phyloP scores from a whole-genome alignment of 257 asterid genomes.

The Fraxinus quadrangulata region DNA sequence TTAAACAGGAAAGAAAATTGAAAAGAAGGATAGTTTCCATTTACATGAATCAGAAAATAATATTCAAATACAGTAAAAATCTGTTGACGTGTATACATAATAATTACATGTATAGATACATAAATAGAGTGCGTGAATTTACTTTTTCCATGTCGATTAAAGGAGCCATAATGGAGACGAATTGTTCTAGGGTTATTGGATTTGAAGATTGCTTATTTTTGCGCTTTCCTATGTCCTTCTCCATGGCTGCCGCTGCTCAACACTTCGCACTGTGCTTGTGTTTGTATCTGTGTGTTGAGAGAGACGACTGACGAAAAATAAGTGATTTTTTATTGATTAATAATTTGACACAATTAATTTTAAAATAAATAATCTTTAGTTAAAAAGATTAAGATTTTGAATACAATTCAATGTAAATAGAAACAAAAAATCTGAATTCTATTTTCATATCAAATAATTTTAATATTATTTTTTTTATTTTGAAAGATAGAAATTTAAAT shows the following conservation, averaged over 20 bases:
- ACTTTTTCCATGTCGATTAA: slow-evolving; percentile 94
- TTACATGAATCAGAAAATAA: neutral
- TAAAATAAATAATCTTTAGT: no score
- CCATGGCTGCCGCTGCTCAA: slow-evolving; percentile 43
- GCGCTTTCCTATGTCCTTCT: slow-evolving; percentile 53
- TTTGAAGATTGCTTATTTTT: slow-evolving; percentile 26
- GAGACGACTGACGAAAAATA: neutral
- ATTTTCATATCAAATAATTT: no score
- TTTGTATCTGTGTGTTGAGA: slow-evolving; percentile 1
- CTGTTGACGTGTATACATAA: neutral
- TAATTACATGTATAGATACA: neutral
- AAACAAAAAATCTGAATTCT: no score
- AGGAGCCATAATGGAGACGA: slow-evolving; percentile 87
- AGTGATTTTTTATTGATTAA: no score
- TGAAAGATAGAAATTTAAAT: no score
- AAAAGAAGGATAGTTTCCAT: neutral
- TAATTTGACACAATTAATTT: no score
- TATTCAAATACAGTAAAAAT: neutral
- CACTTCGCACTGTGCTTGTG: slow-evolving; percentile 6
- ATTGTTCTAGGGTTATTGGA: slow-evolving; percentile 71
- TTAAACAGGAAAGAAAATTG: neutral
- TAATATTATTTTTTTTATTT: no score
- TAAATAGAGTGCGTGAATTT: neutral
- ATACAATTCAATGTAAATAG: no score
- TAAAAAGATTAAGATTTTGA: no score